A percentile compares a stretch with the other conserved stretches of the same genome.
These are phyloP conservation scores for Pseudopyricularia javanii DNA, from an alignment of 2,329 filamentous ascomycete genomes.

Conservation along the genomic window DNA sequence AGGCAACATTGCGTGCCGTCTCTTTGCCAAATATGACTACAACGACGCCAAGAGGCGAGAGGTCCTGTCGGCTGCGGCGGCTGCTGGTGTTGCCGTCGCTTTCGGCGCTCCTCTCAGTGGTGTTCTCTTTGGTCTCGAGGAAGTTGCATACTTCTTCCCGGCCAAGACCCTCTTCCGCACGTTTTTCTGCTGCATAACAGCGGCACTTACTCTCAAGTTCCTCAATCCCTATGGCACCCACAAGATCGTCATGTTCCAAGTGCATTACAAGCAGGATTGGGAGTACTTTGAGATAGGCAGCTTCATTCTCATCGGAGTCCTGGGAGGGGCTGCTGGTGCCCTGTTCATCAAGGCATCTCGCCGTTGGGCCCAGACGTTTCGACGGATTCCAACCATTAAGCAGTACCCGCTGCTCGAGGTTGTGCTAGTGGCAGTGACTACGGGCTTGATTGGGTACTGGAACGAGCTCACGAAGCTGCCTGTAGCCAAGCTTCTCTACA, in stretches of 20 bases:
- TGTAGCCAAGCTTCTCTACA: slow-evolving; percentile 81
- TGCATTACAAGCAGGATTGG: slow-evolving; percentile 85
- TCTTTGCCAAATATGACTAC: slow-evolving; percentile 87
- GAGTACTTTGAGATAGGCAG: slow-evolving; percentile 78
- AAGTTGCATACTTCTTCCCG: slow-evolving; percentile 95
- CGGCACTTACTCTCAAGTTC: slow-evolving; percentile 84
- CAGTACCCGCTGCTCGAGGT: slow-evolving; percentile 77
- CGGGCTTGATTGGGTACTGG: slow-evolving; percentile 83
- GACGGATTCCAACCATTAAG: slow-evolving; percentile 71
- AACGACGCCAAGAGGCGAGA: slow-evolving; percentile 94
- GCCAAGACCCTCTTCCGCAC: slow-evolving; percentile 95
- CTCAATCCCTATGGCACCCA: slow-evolving; percentile 90
- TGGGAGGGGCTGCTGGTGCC: slow-evolving; percentile 77
- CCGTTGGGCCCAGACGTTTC: slow-evolving; percentile 80
- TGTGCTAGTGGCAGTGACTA: slow-evolving; percentile 71
- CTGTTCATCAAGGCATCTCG: slow-evolving; percentile 94
- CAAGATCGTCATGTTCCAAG: slow-evolving; percentile 94
- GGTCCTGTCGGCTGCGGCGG: slow-evolving; percentile 83
- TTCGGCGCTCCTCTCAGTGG: slow-evolving; percentile 83
- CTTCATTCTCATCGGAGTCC: slow-evolving; percentile 75
- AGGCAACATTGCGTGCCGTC: slow-evolving; percentile 84
- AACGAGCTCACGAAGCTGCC: slow-evolving; percentile 80
- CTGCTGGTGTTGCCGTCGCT: slow-evolving; percentile 84
- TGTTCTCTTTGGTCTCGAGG: slow-evolving; percentile 85
- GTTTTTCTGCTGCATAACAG: slow-evolving; percentile 95